These are phyloP conservation scores for Trichoderma guizhouense DNA, from an alignment of 2,329 filamentous ascomycete genomes.

Conservation along the genomic window DNA sequence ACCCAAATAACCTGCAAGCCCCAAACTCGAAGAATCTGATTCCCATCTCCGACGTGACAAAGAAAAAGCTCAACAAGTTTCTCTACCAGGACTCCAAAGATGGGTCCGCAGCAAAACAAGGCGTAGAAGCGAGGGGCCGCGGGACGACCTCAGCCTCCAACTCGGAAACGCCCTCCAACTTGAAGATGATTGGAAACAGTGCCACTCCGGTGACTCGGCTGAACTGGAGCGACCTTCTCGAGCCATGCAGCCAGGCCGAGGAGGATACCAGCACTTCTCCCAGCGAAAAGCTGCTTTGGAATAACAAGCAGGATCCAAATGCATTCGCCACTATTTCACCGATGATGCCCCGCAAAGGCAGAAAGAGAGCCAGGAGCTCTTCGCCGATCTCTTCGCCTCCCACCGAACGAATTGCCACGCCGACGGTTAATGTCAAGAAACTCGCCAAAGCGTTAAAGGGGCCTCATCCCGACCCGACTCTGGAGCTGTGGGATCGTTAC, in stretches of 20 bases:
- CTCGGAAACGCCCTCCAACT: conserved; percentile 18
- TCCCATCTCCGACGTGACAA: conserved; percentile 56
- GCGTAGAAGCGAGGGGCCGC: conserved; percentile 17
- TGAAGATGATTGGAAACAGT: conserved; percentile 25
- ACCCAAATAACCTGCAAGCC: conserved; percentile 40
- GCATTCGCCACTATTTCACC: conserved; percentile 44
- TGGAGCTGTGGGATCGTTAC: conserved; percentile 76
- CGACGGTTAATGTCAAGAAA: conserved; percentile 55
- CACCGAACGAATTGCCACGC: conserved; percentile 40
- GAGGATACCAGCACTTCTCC: conserved; percentile 52
- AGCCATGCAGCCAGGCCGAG: conserved; percentile 41
- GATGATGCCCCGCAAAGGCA: conserved; percentile 49
- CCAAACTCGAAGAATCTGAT: conserved; percentile 39
- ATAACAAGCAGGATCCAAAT: conserved; percentile 45
- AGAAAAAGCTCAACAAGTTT: conserved; percentile 60
- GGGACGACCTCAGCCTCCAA: not conserved
- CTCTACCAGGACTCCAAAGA: conserved; percentile 34
- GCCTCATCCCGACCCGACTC: conserved; percentile 67
- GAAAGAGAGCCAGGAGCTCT: conserved; percentile 70
- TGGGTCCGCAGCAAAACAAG: conserved; percentile 20
- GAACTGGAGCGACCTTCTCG: conserved; percentile 58
- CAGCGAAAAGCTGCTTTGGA: conserved; percentile 60
- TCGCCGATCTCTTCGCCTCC: conserved; percentile 69
- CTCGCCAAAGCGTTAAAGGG: conserved; percentile 60
- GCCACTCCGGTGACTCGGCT: conserved; percentile 51